phyloP scores from a whole-genome alignment of 495 filamentous ascomycete species.

The Penicillium chermesinum region DNA sequence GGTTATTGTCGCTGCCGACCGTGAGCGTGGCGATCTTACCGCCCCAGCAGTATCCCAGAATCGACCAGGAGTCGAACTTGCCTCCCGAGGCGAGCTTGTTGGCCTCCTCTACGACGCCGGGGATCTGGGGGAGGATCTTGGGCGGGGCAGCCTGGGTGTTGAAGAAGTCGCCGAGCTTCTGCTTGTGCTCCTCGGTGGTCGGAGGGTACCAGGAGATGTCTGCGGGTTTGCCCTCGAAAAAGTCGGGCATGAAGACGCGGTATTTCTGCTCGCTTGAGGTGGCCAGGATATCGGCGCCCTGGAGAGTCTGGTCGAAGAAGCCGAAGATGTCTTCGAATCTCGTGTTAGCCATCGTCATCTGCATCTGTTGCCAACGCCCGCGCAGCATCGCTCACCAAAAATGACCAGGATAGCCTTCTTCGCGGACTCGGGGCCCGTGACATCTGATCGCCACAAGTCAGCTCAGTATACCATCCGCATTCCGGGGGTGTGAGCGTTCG shows the following conservation, averaged over 20 bases:
- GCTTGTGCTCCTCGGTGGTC: constrained; percentile 71
- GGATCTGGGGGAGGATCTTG: constrained; percentile 59
- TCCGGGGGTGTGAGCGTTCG: constrained; percentile 3
- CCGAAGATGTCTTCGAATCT: constrained; percentile 50
- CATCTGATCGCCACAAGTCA: constrained; percentile 31
- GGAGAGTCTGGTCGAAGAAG: constrained; percentile 50
- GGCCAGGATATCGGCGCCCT: constrained; percentile 55
- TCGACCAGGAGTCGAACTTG: constrained; percentile 68
- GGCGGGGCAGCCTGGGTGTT: constrained; percentile 58
- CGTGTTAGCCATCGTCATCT: not conserved
- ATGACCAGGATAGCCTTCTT: constrained; percentile 50
- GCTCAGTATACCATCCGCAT: not conserved
- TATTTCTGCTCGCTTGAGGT: constrained; percentile 45
- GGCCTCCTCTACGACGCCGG: constrained; percentile 53
- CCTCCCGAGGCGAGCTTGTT: constrained; percentile 37
- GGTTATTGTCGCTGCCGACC: constrained; percentile 47
- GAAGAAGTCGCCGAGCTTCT: constrained; percentile 75
- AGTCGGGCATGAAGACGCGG: constrained; percentile 55
- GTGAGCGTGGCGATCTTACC: constrained; percentile 73
- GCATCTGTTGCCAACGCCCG: not conserved
- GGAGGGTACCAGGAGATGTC: constrained; percentile 62
- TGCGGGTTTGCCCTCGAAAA: constrained; percentile 48
- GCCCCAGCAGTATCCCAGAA: constrained; percentile 95
- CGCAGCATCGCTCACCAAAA: constrained; percentile 34
- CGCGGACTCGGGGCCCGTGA: constrained; percentile 47